These are phyloP conservation scores for Fusarium pseudonygamai DNA, from an alignment of 2,329 filamentous ascomycete species.

Conservation along the genomic window DNA sequence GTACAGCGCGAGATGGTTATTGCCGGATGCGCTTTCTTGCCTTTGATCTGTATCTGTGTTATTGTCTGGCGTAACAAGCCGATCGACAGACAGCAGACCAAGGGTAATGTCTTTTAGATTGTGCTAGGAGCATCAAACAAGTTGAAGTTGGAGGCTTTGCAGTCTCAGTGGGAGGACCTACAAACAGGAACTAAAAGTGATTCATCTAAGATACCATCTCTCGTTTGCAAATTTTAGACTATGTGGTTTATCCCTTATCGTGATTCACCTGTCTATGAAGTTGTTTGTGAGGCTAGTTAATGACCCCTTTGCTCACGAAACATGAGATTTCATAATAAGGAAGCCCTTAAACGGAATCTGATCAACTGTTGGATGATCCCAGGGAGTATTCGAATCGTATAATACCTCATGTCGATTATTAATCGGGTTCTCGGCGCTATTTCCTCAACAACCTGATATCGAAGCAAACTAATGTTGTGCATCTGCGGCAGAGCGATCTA, in stretches of 20 bases:
- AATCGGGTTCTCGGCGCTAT: neutral
- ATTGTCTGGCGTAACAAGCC: slow-evolving; percentile 62
- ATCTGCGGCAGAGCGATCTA: neutral
- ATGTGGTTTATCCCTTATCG: neutral
- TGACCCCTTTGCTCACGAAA: neutral
- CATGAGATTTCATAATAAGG: neutral
- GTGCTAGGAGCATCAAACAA: neutral
- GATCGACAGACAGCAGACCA: slow-evolving; percentile 58
- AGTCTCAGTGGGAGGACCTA: neutral
- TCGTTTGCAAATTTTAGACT: neutral
- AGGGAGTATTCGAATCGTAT: neutral
- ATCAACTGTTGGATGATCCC: neutral
- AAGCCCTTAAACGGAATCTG: neutral
- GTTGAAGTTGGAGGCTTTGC: neutral
- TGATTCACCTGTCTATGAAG: neutral
- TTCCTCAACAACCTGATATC: neutral
- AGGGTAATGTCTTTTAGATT: slow-evolving; percentile 60
- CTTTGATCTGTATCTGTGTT: slow-evolving; percentile 49
- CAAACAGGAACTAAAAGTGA: neutral
- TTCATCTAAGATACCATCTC: neutral
- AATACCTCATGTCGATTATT: neutral
- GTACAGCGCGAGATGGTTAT: slow-evolving; percentile 60
- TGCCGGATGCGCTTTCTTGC: slow-evolving; percentile 48
- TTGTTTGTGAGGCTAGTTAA: neutral
- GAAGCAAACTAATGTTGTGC: neutral